Evolutionary conservation across 306 rosid species (phyloP).

Genomic region (Vicia villosa): DNA sequence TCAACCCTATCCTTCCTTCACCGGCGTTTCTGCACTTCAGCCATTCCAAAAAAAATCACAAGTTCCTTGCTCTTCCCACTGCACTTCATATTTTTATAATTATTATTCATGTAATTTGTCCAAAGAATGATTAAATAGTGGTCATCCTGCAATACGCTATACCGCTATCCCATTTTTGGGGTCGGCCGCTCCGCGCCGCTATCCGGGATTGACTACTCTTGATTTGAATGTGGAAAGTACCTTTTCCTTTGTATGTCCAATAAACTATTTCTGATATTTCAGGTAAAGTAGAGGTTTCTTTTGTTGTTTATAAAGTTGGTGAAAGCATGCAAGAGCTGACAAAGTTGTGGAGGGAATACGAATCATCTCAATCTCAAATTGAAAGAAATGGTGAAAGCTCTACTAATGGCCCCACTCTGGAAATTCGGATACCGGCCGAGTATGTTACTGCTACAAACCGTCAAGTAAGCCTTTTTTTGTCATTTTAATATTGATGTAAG

Average conservation of each 20-base stretch:
- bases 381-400: conserved; percentile 74
- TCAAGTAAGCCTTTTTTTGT: conserved; percentile 61
- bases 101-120: too few relatives aligned
- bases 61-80: too few relatives aligned
- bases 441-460: conserved; percentile 91
- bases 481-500: conserved; percentile 10
- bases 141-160: too few relatives aligned
- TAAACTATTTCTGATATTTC: conserved; percentile 44
- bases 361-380: conserved; percentile 54
- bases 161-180: too few relatives aligned
- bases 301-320: conserved; percentile 88
- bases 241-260: conserved; percentile 34
- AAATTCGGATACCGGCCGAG: conserved; percentile 88
- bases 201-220: too few relatives aligned
- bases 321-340: conserved; percentile 97
- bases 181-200: too few relatives aligned
- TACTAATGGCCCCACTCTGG: conserved; percentile 69
- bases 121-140: too few relatives aligned
- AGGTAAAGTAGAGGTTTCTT: conserved; percentile 79
- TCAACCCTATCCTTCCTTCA: too few relatives aligned
- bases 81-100: too few relatives aligned
- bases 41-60: too few relatives aligned
- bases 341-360: conserved; percentile 86
- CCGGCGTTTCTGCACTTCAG: too few relatives aligned
- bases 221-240: neutral